Percentiles rank a stretch among this genome's conserved stretches.
phyloP scores from a whole-genome alignment of 1,284 basidiomycete genomes.

The Ganoderma leucocontextum region DNA sequence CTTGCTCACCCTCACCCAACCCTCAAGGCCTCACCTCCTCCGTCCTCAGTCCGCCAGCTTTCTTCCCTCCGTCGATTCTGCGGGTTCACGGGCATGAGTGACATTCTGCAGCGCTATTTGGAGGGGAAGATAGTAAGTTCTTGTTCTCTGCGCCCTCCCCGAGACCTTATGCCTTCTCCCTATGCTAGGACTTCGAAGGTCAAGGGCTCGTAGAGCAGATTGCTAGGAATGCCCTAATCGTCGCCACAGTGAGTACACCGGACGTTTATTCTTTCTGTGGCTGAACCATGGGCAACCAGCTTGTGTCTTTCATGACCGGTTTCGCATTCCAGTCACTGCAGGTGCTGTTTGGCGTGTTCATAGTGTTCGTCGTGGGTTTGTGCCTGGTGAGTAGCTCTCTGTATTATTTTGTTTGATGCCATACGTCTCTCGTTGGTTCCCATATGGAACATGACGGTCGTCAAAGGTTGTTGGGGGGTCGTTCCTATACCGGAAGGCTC shows the following conservation, averaged over 20 bases:
- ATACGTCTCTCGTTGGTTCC: fast-evolving
- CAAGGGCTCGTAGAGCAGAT: constrained; percentile 68
- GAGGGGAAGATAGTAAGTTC: constrained; percentile 54
- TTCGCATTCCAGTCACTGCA: constrained; percentile 66
- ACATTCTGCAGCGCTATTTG: constrained; percentile 46
- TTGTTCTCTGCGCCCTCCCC: background rate
- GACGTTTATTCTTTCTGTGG: too few relatives aligned
- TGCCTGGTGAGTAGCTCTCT: constrained; percentile 55
- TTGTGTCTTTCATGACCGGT: constrained; percentile 70
- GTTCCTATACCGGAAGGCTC: too few relatives aligned
- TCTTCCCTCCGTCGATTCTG: too few relatives aligned
- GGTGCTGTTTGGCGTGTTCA: constrained; percentile 66
- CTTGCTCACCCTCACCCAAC: too few relatives aligned
- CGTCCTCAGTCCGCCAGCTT: too few relatives aligned
- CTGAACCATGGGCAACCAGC: constrained; percentile 44
- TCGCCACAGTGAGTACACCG: constrained; percentile 41
- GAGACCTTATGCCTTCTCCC: background rate
- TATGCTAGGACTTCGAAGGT: constrained; percentile 74
- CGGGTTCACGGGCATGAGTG: constrained; percentile 19
- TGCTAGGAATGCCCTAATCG: constrained; percentile 50
- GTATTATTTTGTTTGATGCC: background rate
- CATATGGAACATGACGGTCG: background rate
- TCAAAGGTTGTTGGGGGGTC: background rate
- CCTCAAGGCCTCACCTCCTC: too few relatives aligned
- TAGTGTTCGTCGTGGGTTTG: constrained; percentile 53